Evolutionary conservation across 2,329 filamentous ascomycete species (phyloP).

Genomic region (Colletotrichum orbiculare): DNA sequence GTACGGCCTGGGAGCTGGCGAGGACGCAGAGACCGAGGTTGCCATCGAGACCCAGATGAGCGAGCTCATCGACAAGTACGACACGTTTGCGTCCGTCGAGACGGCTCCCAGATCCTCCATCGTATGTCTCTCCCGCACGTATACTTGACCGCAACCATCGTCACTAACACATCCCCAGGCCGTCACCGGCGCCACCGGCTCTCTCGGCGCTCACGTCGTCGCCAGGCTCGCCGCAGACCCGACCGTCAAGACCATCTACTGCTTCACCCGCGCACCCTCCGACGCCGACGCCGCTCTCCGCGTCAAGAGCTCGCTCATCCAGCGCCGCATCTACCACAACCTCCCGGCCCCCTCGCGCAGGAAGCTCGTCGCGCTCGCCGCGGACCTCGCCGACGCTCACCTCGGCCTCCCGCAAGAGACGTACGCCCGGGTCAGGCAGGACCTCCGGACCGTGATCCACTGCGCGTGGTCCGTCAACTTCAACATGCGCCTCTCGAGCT

Average conservation of each 20-base stretch:
- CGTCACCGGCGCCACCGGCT: conserved; percentile 74
- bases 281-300: conserved; percentile 39
- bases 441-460: conserved; percentile 59
- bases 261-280: conserved; percentile 58
- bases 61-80: conserved; percentile 41
- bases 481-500: conserved; percentile 61
- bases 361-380: conserved; percentile 43
- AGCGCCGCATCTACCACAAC: conserved; percentile 48
- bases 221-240: conserved; percentile 68
- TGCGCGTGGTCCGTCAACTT: conserved; percentile 68
- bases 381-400: conserved; percentile 51
- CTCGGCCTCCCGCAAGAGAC: conserved; percentile 50
- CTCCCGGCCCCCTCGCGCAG: conserved; percentile 34
- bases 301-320: conserved; percentile 39
- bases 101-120: neutral
- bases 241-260: conserved; percentile 64
- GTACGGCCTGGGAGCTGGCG: conserved; percentile 52
- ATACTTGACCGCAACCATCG: rapidly evolving
- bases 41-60: conserved; percentile 45
- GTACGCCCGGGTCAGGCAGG: conserved; percentile 43
- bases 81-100: neutral
- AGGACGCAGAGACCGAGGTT: conserved; percentile 41
- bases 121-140: neutral
- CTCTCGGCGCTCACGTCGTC: conserved; percentile 70
- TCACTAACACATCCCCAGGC: conserved; percentile 44